Evolutionary conservation across 805 yeast genomes (phyloP).

Genomic region (Schwanniomyces polymorphus): DNA sequence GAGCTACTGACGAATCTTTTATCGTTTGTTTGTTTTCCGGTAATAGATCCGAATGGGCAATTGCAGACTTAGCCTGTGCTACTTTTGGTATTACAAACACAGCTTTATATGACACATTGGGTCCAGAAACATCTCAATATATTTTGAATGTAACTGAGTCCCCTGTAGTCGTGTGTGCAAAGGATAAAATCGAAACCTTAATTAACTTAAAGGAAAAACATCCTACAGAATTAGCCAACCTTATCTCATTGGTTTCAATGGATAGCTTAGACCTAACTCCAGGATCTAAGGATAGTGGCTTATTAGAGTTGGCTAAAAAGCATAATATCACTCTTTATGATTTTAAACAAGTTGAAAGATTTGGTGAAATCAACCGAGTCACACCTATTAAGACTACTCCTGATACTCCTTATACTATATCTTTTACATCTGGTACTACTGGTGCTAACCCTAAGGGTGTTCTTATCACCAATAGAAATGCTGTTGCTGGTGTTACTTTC

Average conservation of each 20-base stretch:
- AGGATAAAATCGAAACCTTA: slow-evolving; percentile 27
- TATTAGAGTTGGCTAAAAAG: slow-evolving; percentile 18
- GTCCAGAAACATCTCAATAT: slow-evolving; percentile 60
- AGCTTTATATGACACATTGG: slow-evolving; percentile 36
- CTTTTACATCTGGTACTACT: slow-evolving; percentile 77
- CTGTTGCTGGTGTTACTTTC: slow-evolving; percentile 47
- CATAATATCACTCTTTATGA: slow-evolving; percentile 22
- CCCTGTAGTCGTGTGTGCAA: slow-evolving; percentile 46
- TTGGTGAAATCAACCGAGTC: slow-evolving; percentile 29
- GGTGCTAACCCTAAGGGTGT: slow-evolving; percentile 72
- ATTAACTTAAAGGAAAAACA: slow-evolving; percentile 25
- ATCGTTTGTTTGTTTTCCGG: slow-evolving; percentile 56
- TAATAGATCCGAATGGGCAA: slow-evolving; percentile 67
- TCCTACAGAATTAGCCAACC: slow-evolving; percentile 23
- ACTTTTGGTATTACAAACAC: slow-evolving; percentile 41
- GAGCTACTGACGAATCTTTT: slow-evolving; percentile 30
- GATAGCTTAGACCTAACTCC: slow-evolving; percentile 35
- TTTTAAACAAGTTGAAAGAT: slow-evolving; percentile 29
- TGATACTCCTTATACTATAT: slow-evolving; percentile 53
- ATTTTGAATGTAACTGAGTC: slow-evolving; percentile 61
- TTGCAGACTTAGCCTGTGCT: slow-evolving; percentile 67
- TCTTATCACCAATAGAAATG: slow-evolving; percentile 50
- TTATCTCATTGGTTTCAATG: slow-evolving; percentile 39
- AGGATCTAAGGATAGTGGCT: slow-evolving; percentile 9
- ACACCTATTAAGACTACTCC: slow-evolving; percentile 47